These are phyloP conservation scores for Serendipita indica DNA, from an alignment of 768 basidiomycete species.

Conservation along the genomic window DNA sequence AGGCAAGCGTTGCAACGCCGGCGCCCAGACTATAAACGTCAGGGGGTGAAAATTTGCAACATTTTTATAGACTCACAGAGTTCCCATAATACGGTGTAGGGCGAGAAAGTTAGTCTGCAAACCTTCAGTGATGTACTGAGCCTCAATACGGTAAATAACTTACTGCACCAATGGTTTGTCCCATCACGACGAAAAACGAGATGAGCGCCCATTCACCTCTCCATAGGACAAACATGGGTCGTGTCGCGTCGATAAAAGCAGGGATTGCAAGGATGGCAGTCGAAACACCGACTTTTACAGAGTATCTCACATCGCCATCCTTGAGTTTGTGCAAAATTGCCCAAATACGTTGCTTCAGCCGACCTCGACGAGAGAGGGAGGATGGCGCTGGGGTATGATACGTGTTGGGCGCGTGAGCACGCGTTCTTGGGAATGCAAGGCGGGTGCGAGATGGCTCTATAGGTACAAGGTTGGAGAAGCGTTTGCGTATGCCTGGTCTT, in stretches of 20 bases:
- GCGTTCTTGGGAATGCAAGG: conserved; percentile 65
- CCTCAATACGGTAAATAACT: conserved; percentile 20
- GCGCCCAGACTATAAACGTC: conserved; percentile 52
- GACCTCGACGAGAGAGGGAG: conserved; percentile 44
- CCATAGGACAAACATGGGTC: conserved; percentile 65
- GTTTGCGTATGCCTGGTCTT: conserved; percentile 10
- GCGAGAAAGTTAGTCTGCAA: conserved; percentile 71
- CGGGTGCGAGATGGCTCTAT: conserved; percentile 29
- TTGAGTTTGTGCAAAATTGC: conserved; percentile 40
- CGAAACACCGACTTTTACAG: conserved; percentile 75
- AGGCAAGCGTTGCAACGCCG: conserved; percentile 52
- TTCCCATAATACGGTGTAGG: conserved; percentile 71
- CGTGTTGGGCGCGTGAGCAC: conserved; percentile 73
- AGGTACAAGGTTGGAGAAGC: conserved; percentile 17
- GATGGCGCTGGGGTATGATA: conserved; percentile 58
- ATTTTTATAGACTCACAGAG: conserved; percentile 40
- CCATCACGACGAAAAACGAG: conserved; percentile 85
- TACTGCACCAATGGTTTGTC: conserved; percentile 77
- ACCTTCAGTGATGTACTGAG: conserved; percentile 8
- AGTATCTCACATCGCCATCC: conserved; percentile 71
- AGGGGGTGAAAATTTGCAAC: neutral
- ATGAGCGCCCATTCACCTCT: conserved; percentile 94
- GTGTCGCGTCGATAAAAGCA: conserved; percentile 69
- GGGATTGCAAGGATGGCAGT: conserved; percentile 72
- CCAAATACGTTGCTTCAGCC: conserved; percentile 60